Evolutionary conservation across 441 rosid species (phyloP), one percentile per base, ranked within the genome.

Genomic region (Codiaeum variegatum): DNA sequence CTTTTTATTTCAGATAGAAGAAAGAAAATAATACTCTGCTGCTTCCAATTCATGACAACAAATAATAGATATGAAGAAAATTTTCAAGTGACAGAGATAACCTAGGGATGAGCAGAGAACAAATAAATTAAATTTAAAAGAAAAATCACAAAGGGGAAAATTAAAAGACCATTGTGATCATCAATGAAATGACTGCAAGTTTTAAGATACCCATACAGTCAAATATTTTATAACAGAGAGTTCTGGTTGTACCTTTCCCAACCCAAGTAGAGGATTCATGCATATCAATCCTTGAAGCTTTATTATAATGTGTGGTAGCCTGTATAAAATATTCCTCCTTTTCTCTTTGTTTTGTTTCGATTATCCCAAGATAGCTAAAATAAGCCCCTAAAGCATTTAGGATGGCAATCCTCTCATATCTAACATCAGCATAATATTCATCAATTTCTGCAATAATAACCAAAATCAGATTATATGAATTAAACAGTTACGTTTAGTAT

Each of bases 231-330:
- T 1, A 12, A 18, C 2, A 58, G 11, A 31, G n/a, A 16, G 32
- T 29, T 23, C 9, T 44, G 12, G 46, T 24, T 36, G 75, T 71
- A 92, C 99, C 99, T 93, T 95, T 95, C 71, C 98, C 99, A 82
- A 95, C 95, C 98, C 99, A 95, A 81, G 98, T 95, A 51, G 94
- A 91, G 79, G 99, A 95, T 79, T 95, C 99, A 55, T 93, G 97
- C 98, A 95, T 87, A 82, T 95, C 97, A 56, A 95, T 95, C 80
- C 98, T 88, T 0, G 99, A 93, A 19, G 98, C 97, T 84, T 88
- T 95, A 78, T 92, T 93, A 78, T 93, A 95, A 75, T 91, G 84
- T 67, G 83, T 90, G 32, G 98, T 95, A 29, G 99, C 98, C 79
- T 84, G 75, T 81, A 93, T 89, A 79, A 88, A 95, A 80, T 90